Conservation (phyloP, 139 green algal genomes). For the Chlorella sorokiniana region DNA sequence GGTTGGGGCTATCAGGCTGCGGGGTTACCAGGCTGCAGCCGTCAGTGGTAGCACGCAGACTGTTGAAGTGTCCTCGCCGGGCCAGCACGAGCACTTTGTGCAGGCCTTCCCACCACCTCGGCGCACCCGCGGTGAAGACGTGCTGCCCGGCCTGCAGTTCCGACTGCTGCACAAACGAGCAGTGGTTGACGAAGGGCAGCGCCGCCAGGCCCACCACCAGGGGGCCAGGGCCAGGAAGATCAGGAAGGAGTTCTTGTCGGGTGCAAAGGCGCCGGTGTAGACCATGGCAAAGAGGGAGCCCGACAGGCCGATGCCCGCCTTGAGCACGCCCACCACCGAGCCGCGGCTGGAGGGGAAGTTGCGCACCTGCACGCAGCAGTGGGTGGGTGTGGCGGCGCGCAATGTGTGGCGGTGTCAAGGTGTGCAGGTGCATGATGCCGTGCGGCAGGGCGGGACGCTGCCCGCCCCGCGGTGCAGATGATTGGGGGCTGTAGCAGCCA, state of each 20-base stretch:
- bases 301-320: slow-evolving; percentile 62
- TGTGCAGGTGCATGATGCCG: too few relatives aligned
- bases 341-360: slow-evolving; percentile 84
- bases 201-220: slow-evolving; percentile 31
- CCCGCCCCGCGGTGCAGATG: too few relatives aligned
- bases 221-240: slow-evolving; percentile 60
- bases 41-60: too few relatives aligned
- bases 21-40: too few relatives aligned
- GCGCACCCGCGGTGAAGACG: slow-evolving; percentile 32
- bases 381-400: too few relatives aligned
- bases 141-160: slow-evolving; percentile 28
- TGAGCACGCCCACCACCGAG: slow-evolving; percentile 80
- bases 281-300: slow-evolving; percentile 46
- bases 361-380: slow-evolving; percentile 49
- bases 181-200: slow-evolving; percentile 57
- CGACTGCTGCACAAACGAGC: slow-evolving; percentile 31
- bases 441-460: too few relatives aligned
- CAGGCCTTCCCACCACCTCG: neutral
- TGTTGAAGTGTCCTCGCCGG: too few relatives aligned
- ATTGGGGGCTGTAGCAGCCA: too few relatives aligned
- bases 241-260: slow-evolving; percentile 56
- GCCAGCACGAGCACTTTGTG: too few relatives aligned
- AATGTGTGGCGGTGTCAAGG: too few relatives aligned
- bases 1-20: neutral
- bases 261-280: slow-evolving; percentile 58